Evolutionary conservation across 345 rosid species (phyloP).

Genomic region (Aquilaria yunnanensis): DNA sequence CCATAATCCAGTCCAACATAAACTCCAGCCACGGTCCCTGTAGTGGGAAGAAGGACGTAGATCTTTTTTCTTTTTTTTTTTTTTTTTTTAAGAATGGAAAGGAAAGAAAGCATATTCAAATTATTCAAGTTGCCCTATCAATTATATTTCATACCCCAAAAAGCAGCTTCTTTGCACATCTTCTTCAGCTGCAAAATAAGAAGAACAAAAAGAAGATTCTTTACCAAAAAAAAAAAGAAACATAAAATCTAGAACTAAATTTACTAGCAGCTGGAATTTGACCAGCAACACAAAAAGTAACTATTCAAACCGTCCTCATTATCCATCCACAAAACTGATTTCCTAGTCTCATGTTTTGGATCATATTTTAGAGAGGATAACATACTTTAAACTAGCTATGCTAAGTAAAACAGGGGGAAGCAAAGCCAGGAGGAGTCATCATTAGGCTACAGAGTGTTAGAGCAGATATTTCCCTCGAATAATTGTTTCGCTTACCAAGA

Average conservation of each 20-base stretch:
- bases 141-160: conserved; percentile 55
- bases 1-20: conserved; percentile 78
- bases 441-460: too few species aligned
- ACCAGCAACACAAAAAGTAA: too few species aligned
- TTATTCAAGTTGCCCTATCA: background rate
- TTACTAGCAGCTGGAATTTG: too few species aligned
- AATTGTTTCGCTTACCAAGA: too few species aligned
- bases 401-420: background rate
- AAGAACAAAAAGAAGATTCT: too few species aligned
- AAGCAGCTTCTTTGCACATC: conserved; percentile 85
- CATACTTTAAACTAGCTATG: background rate
- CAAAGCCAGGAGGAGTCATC: too few species aligned
- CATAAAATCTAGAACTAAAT: too few species aligned
- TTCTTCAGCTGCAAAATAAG: conserved; percentile 60
- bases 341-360: background rate
- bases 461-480: too few species aligned
- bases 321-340: background rate
- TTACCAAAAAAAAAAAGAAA: too few species aligned
- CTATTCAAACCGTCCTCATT: background rate
- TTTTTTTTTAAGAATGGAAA: too few species aligned
- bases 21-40: conserved; percentile 68
- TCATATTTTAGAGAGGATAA: background rate
- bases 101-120: background rate
- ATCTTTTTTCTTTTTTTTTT: background rate
- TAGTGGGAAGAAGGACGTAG: background rate